Base-by-base conservation (phyloP, 768 basidiomycete genomes). In the Hypsizygus marmoreus region DNA sequence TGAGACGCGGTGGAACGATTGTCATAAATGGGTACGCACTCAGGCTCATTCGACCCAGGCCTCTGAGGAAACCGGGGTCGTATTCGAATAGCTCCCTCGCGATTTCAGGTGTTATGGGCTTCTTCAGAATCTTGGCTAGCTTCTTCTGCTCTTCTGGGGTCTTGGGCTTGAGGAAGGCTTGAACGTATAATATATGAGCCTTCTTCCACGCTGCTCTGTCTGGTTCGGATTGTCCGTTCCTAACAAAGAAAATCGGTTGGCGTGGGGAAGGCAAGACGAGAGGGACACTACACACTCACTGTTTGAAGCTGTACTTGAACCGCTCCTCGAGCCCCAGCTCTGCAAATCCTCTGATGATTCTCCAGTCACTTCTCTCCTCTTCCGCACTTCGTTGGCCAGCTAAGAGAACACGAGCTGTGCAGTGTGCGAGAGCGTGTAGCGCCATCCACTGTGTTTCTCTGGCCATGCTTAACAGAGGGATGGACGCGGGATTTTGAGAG, bases 271-370 rank as follows among this genome's bases (percentile, higher is more conserved):
- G 10, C 35, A 35, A 37, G 31, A 44, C 14, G 34, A 14, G 28
- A 46, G 29, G 33, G 22, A 37, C 12, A 10, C 7, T 4, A 26
- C 7, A 17, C 19, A 31, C 73, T 36, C 50, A 76, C 76, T 66
- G 64, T 46, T 69, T 71, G 56, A 75, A 78, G 48, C 76, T 77
- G 54, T 74, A 69, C 51, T 74, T 74, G 40, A 74, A 71, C 44
- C 82, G 67, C 31, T 90, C 84, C 62, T 89, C 85, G 79, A 92
- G 80, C 14, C 85, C 84, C 40, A 93, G 69, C 49, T 78, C 84
- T 4, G 92, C 92, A 41, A 91, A 71, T 10, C 82, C 72, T 4
- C 66, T 65, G 32, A 89, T 66, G 16, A 80, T 71, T 12, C 74
- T 67, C 75, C 81, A 78, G 53, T 87, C 81, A 13, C 70, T 61